Conservation (phyloP, 495 filamentous ascomycete species). For the Daldinia childiae region DNA sequence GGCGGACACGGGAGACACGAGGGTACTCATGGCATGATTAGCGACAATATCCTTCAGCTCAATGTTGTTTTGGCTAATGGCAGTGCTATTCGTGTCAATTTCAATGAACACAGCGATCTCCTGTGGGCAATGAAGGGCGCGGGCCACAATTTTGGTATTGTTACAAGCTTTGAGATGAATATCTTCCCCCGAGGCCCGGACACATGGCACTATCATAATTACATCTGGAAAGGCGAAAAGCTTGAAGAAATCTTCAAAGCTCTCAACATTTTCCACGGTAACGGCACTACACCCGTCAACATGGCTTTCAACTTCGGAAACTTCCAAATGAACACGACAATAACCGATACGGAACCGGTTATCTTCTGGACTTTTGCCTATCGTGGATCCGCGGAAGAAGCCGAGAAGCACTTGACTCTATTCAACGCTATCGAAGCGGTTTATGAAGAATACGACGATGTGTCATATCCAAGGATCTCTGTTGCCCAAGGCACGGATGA, state of each 20-base stretch:
- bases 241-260: conserved; percentile 43
- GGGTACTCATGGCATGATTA: conserved; percentile 62
- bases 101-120: conserved; percentile 51
- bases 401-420: background rate
- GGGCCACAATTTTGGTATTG: conserved; percentile 66
- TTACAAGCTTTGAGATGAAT: conserved; percentile 48
- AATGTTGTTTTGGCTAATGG: conserved; percentile 63
- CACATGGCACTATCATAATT: conserved; percentile 53
- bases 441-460: background rate
- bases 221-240: conserved; percentile 55
- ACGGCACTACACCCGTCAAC: conserved; percentile 47
- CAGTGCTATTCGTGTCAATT: conserved; percentile 46
- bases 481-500: background rate
- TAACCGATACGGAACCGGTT: background rate
- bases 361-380: background rate
- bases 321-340: background rate
- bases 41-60: conserved; percentile 57
- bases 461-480: background rate
- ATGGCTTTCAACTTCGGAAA: conserved; percentile 54
- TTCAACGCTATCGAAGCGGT: background rate
- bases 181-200: conserved; percentile 41
- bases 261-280: conserved; percentile 37
- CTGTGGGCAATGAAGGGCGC: conserved; percentile 63
- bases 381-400: background rate
- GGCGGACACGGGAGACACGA: conserved; percentile 68